Base-by-base conservation (phyloP, 2,329 filamentous ascomycete genomes). In the Aureobasidium sp. region DNA sequence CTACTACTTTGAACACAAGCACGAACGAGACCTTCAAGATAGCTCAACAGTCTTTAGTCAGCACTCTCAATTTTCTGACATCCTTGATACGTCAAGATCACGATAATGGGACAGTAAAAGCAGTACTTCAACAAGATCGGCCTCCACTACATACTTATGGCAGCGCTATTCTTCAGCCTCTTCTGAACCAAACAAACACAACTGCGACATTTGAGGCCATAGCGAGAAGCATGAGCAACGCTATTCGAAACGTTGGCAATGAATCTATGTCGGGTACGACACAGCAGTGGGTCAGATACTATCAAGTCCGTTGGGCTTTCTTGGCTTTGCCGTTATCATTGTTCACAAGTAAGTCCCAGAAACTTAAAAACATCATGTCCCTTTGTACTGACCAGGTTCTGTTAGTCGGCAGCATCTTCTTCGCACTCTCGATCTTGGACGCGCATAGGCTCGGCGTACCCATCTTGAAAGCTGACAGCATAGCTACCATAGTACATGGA, bases 181-280 rank as follows among this genome's bases (percentile, higher is more conserved):
- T 61, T 2, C 46, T 15, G 17, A 43, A 44, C 20, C 36, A 13
- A 17, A 39, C 47, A 9, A 29, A 61, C 12, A 44, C 29, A 10
- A 52, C 17, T 3, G 44, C 46, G 13, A 44, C 37, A 24, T 61
- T 61, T 12, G 37, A 61, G 15, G 27, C 44, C 26, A n/a, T 61
- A 29, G 59, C 59, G 2, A 43, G 3, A 36, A 61, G 59, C 39
- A 20, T 61, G 59, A 61, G 34, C 24, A 61, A 52, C n/a, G 59
- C 59, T 1, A 44, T 61, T 2, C 59, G 59, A 6, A 36, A 7
- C 3, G 1, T 51, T 1, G 59, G 59, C 9, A 17, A 8, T 1
- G 27, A 29, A 0, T 24, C 26, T 0, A 6, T 24, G 5, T 5
- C 6, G 8, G 47, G 59, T 4, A 26, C 13, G 1, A 15, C 27